These are phyloP conservation scores for Physcomitrellopsis africana DNA, from an alignment of 225 moss, liverwort and hornwort genomes.

Conservation along the genomic window DNA sequence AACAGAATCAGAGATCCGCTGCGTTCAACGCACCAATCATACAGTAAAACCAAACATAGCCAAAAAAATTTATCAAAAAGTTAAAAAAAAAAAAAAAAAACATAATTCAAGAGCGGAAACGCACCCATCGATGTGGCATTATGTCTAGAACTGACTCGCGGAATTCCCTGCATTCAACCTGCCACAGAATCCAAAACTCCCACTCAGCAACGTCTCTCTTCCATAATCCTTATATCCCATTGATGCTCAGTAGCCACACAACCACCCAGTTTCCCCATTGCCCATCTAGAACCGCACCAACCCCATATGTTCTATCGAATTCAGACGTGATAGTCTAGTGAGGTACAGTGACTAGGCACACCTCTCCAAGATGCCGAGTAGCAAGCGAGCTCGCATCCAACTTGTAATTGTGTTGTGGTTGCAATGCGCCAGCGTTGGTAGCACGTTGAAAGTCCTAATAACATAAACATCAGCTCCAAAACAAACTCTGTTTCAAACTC, in stretches of 20 bases:
- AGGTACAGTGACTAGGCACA: conserved; percentile 32
- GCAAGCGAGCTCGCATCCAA: conserved; percentile 79
- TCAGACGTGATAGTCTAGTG: conserved; percentile 11
- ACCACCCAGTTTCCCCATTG: background rate
- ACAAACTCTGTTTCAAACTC: conserved; percentile 3
- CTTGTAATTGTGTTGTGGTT: conserved; percentile 87
- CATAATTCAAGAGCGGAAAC: conserved; percentile 18
- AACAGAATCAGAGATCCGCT: conserved; percentile 18
- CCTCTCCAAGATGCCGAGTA: conserved; percentile 67
- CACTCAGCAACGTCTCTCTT: background rate
- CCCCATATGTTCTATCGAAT: background rate
- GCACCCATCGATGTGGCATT: conserved; percentile 99
- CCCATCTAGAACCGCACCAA: conserved; percentile 6
- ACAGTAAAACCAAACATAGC: conserved; percentile 11
- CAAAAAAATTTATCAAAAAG: no score
- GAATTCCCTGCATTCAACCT: conserved; percentile 88
- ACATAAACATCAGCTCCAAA: conserved; percentile 6
- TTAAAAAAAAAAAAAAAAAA: background rate
- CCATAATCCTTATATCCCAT: conserved; percentile 9
- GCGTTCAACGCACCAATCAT: background rate
- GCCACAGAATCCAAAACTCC: conserved; percentile 29
- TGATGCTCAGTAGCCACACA: conserved; percentile 12
- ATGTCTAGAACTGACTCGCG: conserved; percentile 83
- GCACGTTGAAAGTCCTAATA: conserved; percentile 74
- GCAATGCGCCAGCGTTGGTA: conserved; percentile 45